Base-by-base conservation (phyloP, 73 alveolate species). In the Blepharisma stoltei region DNA sequence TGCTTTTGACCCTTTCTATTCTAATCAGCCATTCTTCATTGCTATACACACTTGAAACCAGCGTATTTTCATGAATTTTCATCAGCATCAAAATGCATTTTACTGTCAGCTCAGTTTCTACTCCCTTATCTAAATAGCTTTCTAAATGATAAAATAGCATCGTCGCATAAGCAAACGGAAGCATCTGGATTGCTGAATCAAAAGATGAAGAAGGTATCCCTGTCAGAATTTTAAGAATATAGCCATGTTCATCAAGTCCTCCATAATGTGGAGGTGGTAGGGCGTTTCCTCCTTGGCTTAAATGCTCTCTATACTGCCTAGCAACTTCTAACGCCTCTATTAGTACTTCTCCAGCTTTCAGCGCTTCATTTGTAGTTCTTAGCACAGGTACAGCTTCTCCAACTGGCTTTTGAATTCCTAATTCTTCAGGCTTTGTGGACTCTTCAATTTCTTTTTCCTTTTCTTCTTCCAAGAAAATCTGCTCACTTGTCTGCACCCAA, bases 251-350 rank as follows among this genome's bases (percentile, higher is more conserved):
- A 90, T 84, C 80, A 87, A 87, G 75, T 93, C 91, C 81, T 87
- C 89, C 79, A 60, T 14, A 60, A 18, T 60, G 73, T 14, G 73
- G 73, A 20, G 73, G 73, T 0, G 73, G 73, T 25, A 60, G 23
- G 0, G 73, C 37, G 5, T 25, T 60, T n/a, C 45, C 73, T 20
- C 73, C 73, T 14, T 25, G 14, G 14, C 83, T 86, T 45, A 90
- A 81, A 71, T 88, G 94, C 18, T 85, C 93, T 85, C 89, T 87
- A 80, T 82, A 93, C 66, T 78, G 66, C 67, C 86, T 95, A 20
- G 94, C 89, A 70, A 88, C 77, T 80, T 90, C 92, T 32, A 93
- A 69, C 32, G 95, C 94, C 69, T 93, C 97, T 82, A 93, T 93
- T 53, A 93, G 76, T 66, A 83, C 92, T 80, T 93, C 98, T 0